phyloP scores from a whole-genome alignment of 2,329 filamentous ascomycete species.

The Fusarium zealandicum region DNA sequence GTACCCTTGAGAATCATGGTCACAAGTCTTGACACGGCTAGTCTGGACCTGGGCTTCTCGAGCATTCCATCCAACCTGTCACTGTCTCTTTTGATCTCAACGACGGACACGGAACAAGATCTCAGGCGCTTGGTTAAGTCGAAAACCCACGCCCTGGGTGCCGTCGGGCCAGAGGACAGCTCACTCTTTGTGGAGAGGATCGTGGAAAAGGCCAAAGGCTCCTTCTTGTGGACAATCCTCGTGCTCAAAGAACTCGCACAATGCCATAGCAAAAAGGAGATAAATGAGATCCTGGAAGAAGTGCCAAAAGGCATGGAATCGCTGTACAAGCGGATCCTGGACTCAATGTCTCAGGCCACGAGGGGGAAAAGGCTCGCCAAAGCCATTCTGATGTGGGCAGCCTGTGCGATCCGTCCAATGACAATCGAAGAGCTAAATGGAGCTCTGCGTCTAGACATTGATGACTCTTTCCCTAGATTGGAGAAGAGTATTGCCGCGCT shows the following conservation, averaged over 20 bases:
- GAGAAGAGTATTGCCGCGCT: slow-evolving; percentile 40
- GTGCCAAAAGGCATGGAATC: slow-evolving; percentile 46
- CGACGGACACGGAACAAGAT: slow-evolving; percentile 28
- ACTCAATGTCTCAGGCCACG: slow-evolving; percentile 40
- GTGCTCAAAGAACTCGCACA: slow-evolving; percentile 43
- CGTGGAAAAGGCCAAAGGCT: slow-evolving; percentile 46
- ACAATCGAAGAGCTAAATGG: slow-evolving; percentile 45
- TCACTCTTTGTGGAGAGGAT: slow-evolving; percentile 44
- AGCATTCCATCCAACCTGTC: slow-evolving; percentile 9
- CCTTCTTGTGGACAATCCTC: slow-evolving; percentile 48
- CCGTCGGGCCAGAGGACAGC: slow-evolving; percentile 25
- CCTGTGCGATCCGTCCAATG: slow-evolving; percentile 46
- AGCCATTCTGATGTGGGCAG: slow-evolving; percentile 48
- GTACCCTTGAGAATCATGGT: slow-evolving; percentile 38
- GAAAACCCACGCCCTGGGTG: not conserved
- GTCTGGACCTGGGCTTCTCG: slow-evolving; percentile 21
- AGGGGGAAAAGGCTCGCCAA: slow-evolving; percentile 44
- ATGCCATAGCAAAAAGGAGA: slow-evolving; percentile 42
- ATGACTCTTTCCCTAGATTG: slow-evolving; percentile 41
- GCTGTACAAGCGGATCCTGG: slow-evolving; percentile 45
- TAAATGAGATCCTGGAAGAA: slow-evolving; percentile 42
- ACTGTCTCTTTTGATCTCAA: slow-evolving; percentile 15
- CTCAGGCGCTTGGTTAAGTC: slow-evolving; percentile 19
- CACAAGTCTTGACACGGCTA: slow-evolving; percentile 40
- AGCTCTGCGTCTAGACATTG: slow-evolving; percentile 46